Percentiles rank a stretch among this genome's conserved stretches.
Conservation (phyloP, 1,139 yeast genomes). For the Scheffersomyces quercinus region DNA sequence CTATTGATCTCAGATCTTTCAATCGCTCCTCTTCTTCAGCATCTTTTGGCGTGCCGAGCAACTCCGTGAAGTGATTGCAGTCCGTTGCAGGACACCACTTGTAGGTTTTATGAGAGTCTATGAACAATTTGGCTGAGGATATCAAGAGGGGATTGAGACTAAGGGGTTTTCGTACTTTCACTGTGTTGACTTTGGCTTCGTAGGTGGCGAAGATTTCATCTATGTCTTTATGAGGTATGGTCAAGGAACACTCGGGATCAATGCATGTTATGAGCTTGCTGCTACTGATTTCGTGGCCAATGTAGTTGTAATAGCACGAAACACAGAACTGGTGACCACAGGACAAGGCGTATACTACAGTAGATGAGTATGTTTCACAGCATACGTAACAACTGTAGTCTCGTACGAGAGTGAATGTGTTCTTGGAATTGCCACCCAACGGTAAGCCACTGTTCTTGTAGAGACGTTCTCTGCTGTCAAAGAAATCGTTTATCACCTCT, state of each 20-base stretch:
- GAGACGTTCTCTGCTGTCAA: conserved; percentile 51
- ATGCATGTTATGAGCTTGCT: conserved; percentile 72
- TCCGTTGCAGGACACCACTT: conserved; percentile 91
- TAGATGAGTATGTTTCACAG: conserved; percentile 52
- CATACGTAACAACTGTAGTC: conserved; percentile 65
- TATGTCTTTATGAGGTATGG: conserved; percentile 35
- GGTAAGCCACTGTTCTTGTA: conserved; percentile 52
- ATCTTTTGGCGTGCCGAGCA: conserved; percentile 20
- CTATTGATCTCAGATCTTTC: conserved; percentile 12
- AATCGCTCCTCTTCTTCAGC: conserved; percentile 33
- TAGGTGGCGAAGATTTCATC: conserved; percentile 17
- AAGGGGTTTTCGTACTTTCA: conserved; percentile 8
- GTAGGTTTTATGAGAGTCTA: conserved; percentile 49
- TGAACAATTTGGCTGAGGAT: conserved; percentile 46
- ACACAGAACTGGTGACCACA: conserved; percentile 75
- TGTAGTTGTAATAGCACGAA: conserved; percentile 64
- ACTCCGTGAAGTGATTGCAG: conserved; percentile 63
- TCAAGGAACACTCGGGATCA: conserved; percentile 36
- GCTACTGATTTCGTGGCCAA: conserved; percentile 48
- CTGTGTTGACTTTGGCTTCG: conserved; percentile 6
- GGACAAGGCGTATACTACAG: conserved; percentile 51
- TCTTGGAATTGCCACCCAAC: conserved; percentile 13
- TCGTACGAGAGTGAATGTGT: conserved; percentile 15
- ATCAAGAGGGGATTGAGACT: conserved; percentile 17
- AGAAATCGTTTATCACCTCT: conserved; percentile 64